phyloP scores from a whole-genome alignment of 768 basidiomycete genomes.

The Tulasnella sp. region DNA sequence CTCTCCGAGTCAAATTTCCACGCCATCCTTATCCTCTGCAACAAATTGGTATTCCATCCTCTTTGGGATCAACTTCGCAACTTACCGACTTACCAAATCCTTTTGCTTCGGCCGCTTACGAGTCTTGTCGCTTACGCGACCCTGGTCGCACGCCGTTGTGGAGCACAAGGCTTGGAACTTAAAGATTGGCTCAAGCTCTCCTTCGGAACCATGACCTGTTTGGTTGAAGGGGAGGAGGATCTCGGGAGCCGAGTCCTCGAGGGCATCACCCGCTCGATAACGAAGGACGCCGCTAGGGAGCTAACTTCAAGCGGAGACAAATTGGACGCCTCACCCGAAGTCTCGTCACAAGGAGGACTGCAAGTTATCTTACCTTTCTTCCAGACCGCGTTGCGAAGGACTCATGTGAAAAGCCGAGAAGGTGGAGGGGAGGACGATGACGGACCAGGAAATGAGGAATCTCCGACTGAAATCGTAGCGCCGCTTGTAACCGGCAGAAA shows the following conservation, averaged over 20 bases:
- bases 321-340: slow-evolving; percentile 13
- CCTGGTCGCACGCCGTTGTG: slow-evolving; percentile 53
- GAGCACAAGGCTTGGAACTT: slow-evolving; percentile 30
- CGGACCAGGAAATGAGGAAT: background rate
- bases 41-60: background rate
- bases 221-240: slow-evolving; percentile 71
- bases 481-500: slow-evolving; percentile 44
- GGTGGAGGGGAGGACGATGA: slow-evolving; percentile 28
- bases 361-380: slow-evolving; percentile 55
- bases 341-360: slow-evolving; percentile 27
- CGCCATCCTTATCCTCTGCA: background rate
- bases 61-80: background rate
- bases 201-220: slow-evolving; percentile 45
- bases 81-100: slow-evolving; percentile 5
- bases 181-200: slow-evolving; percentile 56
- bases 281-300: slow-evolving; percentile 26
- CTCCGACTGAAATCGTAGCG: slow-evolving; percentile 26
- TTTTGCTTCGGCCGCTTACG: slow-evolving; percentile 47
- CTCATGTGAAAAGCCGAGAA: slow-evolving; percentile 30
- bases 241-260: slow-evolving; percentile 40
- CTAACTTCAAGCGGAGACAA: slow-evolving; percentile 15
- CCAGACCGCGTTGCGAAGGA: slow-evolving; percentile 37
- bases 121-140: slow-evolving; percentile 43
- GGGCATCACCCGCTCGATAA: slow-evolving; percentile 23
- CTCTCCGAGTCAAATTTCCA: background rate